Evolutionary conservation across 345 rosid genomes (phyloP), one percentile per base, ranked within the genome.

Genomic region (Sisymbrium altissimum): DNA sequence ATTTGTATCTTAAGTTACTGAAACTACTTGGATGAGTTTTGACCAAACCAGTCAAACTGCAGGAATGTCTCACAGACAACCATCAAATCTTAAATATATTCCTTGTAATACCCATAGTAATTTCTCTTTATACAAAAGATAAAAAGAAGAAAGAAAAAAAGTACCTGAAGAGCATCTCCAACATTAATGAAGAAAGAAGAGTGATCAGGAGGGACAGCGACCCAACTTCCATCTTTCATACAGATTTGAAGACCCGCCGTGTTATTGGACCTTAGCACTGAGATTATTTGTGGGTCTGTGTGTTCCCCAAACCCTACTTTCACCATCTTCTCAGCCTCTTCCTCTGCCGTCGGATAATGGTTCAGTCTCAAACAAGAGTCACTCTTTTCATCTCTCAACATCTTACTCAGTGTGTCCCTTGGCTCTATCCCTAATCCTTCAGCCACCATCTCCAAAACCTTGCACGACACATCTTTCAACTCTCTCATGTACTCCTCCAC

Each of bases 231-330:
- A 36, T 88, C 90, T 60, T 66, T 69, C 13, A 90, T 71, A 71
- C 87, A 86, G 64, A 94, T 88, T 77, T 94, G 92, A 68, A 94
- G 92, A 41, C 98, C 98, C 5, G 86, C 79, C 1, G 89, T 93
- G 81, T 88, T 86, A 85, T 94, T 94, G 32, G 98, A 94, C 77
- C 90, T 80, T 32, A 94, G 68, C 44, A 89, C 82, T 43, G 98
- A 91, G 35, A 94, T 81, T 80, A 94, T 91, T 66, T 94, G 98
- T 54, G 97, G 98, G 84, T 94, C 98, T 53, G 97, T 87, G 72
- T 94, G 97, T 70, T 89, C 98, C 15, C 97, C 98, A 41, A 94
- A 86, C 45, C 97, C 97, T 33, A 88, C 73, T 35, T 73, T 60
- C 39, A 72, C 78, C 55, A 43, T 45, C 30, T 70, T 73, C 27